Percentiles rank a stretch among this genome's conserved stretches.
Conservation (phyloP, 2,329 filamentous ascomycete genomes). For the Claviceps fusiformis region DNA sequence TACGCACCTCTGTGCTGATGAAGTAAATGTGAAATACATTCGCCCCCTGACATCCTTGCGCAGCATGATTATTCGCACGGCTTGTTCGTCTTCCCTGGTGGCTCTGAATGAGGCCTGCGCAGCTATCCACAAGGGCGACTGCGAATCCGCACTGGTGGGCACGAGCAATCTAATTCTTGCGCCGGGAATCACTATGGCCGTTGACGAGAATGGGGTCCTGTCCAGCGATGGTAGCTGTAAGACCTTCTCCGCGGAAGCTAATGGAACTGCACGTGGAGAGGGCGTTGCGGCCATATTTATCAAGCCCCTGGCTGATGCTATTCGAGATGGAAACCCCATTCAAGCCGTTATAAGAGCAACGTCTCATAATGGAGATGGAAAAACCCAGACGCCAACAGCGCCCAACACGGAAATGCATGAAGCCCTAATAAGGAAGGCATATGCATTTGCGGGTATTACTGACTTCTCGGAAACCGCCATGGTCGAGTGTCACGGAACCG, state of each 20-base stretch:
- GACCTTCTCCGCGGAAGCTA: conserved; percentile 28
- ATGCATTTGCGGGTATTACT: conserved; percentile 15
- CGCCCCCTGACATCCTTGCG: background rate
- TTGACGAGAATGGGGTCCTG: conserved; percentile 23
- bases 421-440: conserved; percentile 17
- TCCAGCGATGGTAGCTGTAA: conserved; percentile 19
- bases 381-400: conserved; percentile 23
- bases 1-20: conserved; percentile 2
- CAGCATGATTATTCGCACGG: conserved; percentile 22
- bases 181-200: conserved; percentile 12
- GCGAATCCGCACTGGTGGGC: conserved; percentile 15
- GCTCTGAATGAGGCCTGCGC: conserved; percentile 23
- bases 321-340: conserved; percentile 31
- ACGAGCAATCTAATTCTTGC: conserved; percentile 18
- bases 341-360: conserved; percentile 25
- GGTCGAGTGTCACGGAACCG: conserved; percentile 27
- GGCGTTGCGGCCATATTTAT: conserved; percentile 30
- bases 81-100: conserved; percentile 23
- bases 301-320: conserved; percentile 31
- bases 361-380: conserved; percentile 28
- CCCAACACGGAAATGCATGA: conserved; percentile 23
- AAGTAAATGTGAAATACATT: background rate
- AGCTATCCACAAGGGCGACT: conserved; percentile 13
- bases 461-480: conserved; percentile 16
- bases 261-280: conserved; percentile 39